Evolutionary conservation across 176 grass and related monocot species (phyloP), one percentile per base, ranked within the genome.

Genomic region (Canna indica): DNA sequence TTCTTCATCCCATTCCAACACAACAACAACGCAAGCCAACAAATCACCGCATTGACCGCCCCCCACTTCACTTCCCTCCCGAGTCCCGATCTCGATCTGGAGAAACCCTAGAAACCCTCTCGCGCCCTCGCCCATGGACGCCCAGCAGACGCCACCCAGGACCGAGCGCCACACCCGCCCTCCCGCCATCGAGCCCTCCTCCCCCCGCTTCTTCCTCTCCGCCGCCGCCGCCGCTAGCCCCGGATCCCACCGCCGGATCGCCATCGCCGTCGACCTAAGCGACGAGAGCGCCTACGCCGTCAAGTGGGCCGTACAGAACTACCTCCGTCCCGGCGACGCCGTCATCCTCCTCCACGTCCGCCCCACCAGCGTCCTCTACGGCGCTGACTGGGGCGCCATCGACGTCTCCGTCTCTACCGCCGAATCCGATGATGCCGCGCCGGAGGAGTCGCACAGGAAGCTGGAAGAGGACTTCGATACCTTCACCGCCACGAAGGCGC

Each of bases 301-400:
- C 33, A 38, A 59, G 34, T 73, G 70, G 70, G 70, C 70, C n/a
- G 70, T 73, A n/a, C 70, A 73, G 70, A 73, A 73, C 52, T 73
- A 73, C 70, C 70, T 73, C 34, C 70, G 70, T n/a, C 70, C 70
- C n/a, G 70, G 70, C 4, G 70, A 73, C 34, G 70, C 70, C 50
- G 70, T 73, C 70, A 73, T 73, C 34, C 70, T 73, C 34, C 70
- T 73, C 33, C 70, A 73, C 63, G 67, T 69, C 25, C 67, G 67
- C 25, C 25, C 67, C 42, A 69, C 67, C 35, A 66, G 63, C 34
- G 35, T 66, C 17, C 63, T 66, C 35, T 66, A 66, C 63, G 63
- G 63, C 18, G 67, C 67, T 4, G 67, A 69, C 67, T 69, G 67
- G 67, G 67, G 67, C 41, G 67, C 67, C 39, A 47, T 69, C 26